phyloP scores from a whole-genome alignment of 305 asterid genomes.

The Petunia hybrid region DNA sequence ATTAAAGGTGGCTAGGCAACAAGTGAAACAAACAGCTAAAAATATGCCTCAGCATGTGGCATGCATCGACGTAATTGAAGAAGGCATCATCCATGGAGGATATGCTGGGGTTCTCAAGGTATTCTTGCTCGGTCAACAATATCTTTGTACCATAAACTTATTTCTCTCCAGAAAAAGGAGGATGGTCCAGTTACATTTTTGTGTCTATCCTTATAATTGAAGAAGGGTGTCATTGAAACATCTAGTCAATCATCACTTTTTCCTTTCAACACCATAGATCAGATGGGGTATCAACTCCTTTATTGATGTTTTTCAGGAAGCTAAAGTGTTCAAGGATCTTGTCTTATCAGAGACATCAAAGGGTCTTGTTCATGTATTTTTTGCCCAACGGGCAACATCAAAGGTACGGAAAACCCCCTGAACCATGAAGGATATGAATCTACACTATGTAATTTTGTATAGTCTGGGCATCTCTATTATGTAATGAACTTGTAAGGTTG shows the following conservation, averaged over 20 bases:
- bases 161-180: conserved; percentile 6
- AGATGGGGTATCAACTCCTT: conserved; percentile 23
- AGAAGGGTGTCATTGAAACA: not conserved
- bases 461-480: not conserved
- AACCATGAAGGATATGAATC: conserved; percentile 22
- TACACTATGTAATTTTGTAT: conserved; percentile 5
- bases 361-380: conserved; percentile 91
- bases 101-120: conserved; percentile 86
- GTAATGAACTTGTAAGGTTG: conserved; percentile 7
- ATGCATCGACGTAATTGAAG: conserved; percentile 88
- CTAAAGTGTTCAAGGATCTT: conserved; percentile 62
- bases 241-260: not conserved
- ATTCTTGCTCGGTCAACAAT: conserved; percentile 28
- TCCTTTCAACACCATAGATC: not conserved
- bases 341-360: conserved; percentile 72
- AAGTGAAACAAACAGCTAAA: conserved; percentile 66
- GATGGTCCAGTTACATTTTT: not conserved
- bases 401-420: conserved; percentile 59
- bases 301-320: conserved; percentile 65
- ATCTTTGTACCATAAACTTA: not conserved
- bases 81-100: conserved; percentile 91
- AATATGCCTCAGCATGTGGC: conserved; percentile 89
- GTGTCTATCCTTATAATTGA: not conserved
- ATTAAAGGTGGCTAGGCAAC: conserved; percentile 71
- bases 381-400: conserved; percentile 82